Evolutionary conservation across 345 rosid genomes (phyloP).

Genomic region (Noccaea bulbosa): DNA sequence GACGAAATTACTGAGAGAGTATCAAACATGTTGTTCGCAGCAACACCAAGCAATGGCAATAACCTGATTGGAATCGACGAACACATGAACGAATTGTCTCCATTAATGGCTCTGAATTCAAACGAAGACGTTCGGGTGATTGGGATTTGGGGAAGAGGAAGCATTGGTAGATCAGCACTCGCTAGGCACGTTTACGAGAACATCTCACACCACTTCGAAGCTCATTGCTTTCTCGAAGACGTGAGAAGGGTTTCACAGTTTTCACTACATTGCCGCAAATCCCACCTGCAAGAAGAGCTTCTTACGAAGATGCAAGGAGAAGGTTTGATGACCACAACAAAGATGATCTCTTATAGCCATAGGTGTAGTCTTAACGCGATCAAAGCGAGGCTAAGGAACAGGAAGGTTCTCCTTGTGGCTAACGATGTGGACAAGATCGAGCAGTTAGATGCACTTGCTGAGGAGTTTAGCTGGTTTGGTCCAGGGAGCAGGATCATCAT

Average conservation of each 20-base stretch:
- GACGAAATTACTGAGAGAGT: constrained; percentile 33
- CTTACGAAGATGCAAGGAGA: constrained; percentile 39
- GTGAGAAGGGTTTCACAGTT: constrained; percentile 23
- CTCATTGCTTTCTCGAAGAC: constrained; percentile 42
- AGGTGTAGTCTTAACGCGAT: constrained; percentile 12
- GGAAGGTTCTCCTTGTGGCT: constrained; percentile 42
- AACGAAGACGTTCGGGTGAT: constrained; percentile 21
- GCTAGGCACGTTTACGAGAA: constrained; percentile 34
- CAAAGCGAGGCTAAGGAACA: constrained; percentile 35
- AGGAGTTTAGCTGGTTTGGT: constrained; percentile 45
- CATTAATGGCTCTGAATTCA: constrained; percentile 12
- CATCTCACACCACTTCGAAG: constrained; percentile 35
- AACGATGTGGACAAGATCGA: constrained; percentile 40
- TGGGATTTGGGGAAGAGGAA: constrained; percentile 47
- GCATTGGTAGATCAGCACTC: constrained; percentile 39
- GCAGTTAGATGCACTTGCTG: constrained; percentile 41
- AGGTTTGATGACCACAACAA: constrained; percentile 20
- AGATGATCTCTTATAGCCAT: background rate
- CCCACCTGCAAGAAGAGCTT: constrained; percentile 37
- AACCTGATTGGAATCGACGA: constrained; percentile 41
- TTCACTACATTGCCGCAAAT: background rate
- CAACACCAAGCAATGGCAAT: background rate
- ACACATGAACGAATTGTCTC: constrained; percentile 30
- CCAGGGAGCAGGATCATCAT: constrained; percentile 42
- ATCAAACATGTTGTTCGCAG: constrained; percentile 23